These are phyloP conservation scores for Pisolithus microcarpus DNA, from an alignment of 768 basidiomycete genomes.

Conservation along the genomic window DNA sequence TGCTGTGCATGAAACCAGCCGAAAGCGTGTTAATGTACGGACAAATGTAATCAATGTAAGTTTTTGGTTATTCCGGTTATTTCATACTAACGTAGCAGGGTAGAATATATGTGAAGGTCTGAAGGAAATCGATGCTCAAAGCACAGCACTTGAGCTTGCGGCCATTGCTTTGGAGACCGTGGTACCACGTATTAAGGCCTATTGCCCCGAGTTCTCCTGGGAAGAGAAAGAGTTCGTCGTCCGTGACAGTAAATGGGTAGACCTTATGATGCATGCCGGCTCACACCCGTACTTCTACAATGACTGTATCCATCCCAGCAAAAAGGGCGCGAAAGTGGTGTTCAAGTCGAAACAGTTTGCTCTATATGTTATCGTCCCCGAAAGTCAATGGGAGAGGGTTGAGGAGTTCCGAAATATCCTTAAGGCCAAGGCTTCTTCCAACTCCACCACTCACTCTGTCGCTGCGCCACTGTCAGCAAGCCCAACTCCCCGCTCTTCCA, in stretches of 20 bases:
- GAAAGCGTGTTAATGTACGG: neutral
- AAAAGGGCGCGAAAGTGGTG: neutral
- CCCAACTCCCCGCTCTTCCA: neutral
- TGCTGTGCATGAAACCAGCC: neutral
- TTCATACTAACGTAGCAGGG: too few species aligned
- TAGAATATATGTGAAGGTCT: conserved; percentile 3
- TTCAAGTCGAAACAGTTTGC: conserved; percentile 5
- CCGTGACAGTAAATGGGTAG: conserved; percentile 3
- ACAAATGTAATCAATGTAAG: neutral
- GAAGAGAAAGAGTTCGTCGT: conserved; percentile 3
- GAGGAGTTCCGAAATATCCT: neutral
- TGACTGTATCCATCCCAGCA: neutral
- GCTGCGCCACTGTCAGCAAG: neutral
- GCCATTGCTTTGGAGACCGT: neutral
- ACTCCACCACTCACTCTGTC: neutral
- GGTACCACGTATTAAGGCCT: neutral
- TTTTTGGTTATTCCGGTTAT: neutral
- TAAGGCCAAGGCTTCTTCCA: neutral
- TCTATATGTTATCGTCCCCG: conserved; percentile 2
- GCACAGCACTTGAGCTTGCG: neutral
- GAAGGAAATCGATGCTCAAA: conserved; percentile 3
- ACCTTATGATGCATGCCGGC: neutral
- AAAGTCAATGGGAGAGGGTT: conserved; percentile 3
- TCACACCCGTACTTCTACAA: conserved; percentile 2
- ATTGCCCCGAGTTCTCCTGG: conserved; percentile 1